Evolutionary conservation across 768 basidiomycete species (phyloP).

Genomic region (Boletus reticulatus): DNA sequence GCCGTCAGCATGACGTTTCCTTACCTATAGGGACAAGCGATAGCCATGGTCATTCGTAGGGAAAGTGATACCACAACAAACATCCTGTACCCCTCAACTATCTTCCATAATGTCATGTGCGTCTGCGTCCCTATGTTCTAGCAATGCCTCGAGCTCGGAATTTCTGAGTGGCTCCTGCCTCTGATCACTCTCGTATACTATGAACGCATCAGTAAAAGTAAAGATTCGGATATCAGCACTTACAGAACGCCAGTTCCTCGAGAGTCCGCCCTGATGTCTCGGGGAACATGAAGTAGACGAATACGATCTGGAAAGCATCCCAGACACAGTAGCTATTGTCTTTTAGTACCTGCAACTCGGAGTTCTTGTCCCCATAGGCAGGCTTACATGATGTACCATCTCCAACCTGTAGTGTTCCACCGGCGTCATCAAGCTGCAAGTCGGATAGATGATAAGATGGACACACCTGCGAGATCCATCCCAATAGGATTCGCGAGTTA

Average conservation of each 20-base stretch:
- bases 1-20: no score
- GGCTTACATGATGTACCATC: slow-evolving; percentile 14
- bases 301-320: not conserved
- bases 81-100: not conserved
- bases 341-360: not conserved
- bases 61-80: no score
- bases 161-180: not conserved
- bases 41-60: no score
- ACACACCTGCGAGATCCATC: slow-evolving; percentile 7
- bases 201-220: no score
- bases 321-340: not conserved
- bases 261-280: slow-evolving; percentile 1
- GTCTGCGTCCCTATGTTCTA: not conserved
- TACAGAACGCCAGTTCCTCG: slow-evolving; percentile 28
- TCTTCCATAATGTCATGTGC: not conserved
- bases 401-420: slow-evolving; percentile 5
- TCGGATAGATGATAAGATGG: not conserved
- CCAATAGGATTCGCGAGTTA: slow-evolving; percentile 18
- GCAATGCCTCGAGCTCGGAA: not conserved
- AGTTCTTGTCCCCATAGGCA: no score
- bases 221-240: not conserved
- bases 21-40: no score
- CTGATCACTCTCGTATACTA: slow-evolving; percentile 4
- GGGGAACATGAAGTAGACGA: not conserved
- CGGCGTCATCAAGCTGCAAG: not conserved